Percentiles rank a stretch among this genome's conserved stretches.
phyloP scores from a whole-genome alignment of 345 rosid genomes.

The Laguncularia racemosa region DNA sequence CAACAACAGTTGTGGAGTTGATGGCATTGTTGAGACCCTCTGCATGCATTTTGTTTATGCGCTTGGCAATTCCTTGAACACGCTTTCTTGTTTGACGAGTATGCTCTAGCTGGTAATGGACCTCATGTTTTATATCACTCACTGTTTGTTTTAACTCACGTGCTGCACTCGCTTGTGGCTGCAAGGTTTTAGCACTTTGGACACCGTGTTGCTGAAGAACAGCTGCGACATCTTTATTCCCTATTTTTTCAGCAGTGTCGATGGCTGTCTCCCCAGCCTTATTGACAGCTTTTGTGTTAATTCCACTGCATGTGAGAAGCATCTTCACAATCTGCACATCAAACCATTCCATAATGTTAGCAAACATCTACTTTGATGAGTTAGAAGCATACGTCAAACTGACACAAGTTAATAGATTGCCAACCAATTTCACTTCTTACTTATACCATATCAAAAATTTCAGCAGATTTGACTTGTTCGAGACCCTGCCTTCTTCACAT shows the following conservation, averaged over 20 bases:
- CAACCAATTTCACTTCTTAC: no score
- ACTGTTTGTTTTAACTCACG: conserved; percentile 89
- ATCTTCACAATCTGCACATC: conserved; percentile 55
- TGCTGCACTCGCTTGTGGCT: conserved; percentile 50
- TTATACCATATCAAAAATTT: no score
- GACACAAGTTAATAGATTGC: no score
- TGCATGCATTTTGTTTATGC: conserved; percentile 72
- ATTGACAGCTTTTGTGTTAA: conserved; percentile 45
- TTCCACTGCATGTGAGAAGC: conserved; percentile 43
- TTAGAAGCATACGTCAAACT: no score
- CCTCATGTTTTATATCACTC: conserved; percentile 93
- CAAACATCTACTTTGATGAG: conserved; percentile 1
- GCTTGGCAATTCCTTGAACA: conserved; percentile 85
- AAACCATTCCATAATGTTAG: not conserved
- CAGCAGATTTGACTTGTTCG: not conserved
- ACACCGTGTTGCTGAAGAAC: conserved; percentile 61
- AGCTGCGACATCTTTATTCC: conserved; percentile 37
- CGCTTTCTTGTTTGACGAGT: conserved; percentile 76
- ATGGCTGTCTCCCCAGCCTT: conserved; percentile 68
- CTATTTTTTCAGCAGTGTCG: conserved; percentile 83
- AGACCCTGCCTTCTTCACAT: no score
- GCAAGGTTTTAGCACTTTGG: conserved; percentile 49
- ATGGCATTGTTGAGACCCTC: conserved; percentile 95
- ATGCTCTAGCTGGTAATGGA: conserved; percentile 86
- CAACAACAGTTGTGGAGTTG: conserved; percentile 91